Percentiles rank a stretch among this genome's conserved stretches.
phyloP scores from a whole-genome alignment of 2,329 filamentous ascomycete species.

The Teratosphaeria gauchensis region DNA sequence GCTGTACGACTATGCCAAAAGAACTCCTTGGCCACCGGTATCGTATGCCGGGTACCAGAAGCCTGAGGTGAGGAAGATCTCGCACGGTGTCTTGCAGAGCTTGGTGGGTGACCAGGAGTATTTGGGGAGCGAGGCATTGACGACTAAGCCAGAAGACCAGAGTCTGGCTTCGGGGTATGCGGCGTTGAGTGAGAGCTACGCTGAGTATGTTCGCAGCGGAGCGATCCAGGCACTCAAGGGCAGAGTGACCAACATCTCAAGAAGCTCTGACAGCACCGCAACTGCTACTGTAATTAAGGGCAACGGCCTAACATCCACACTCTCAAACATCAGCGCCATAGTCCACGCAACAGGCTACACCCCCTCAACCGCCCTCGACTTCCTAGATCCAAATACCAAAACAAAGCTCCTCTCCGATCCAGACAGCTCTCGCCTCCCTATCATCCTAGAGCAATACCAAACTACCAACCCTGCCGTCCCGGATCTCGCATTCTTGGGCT shows the following conservation, averaged over 20 bases:
- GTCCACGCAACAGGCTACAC: slow-evolving; percentile 70
- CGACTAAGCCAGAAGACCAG: slow-evolving; percentile 7
- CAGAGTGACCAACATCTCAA: slow-evolving; percentile 21
- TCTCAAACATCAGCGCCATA: slow-evolving; percentile 52
- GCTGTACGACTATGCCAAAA: slow-evolving; percentile 59
- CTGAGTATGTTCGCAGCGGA: slow-evolving; percentile 61
- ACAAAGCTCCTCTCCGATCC: slow-evolving; percentile 48
- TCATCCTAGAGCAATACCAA: slow-evolving; percentile 51
- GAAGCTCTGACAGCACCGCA: slow-evolving; percentile 1
- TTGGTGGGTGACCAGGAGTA: slow-evolving; percentile 40
- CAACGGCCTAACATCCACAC: slow-evolving; percentile 23
- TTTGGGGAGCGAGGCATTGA: slow-evolving; percentile 16
- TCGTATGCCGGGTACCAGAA: slow-evolving; percentile 58
- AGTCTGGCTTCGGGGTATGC: slow-evolving; percentile 44
- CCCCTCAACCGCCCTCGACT: slow-evolving; percentile 53
- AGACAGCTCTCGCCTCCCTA: slow-evolving; percentile 45
- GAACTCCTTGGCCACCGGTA: slow-evolving; percentile 47
- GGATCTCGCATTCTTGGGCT: slow-evolving; percentile 67
- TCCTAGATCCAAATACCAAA: slow-evolving; percentile 50
- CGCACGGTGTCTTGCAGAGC: slow-evolving; percentile 17
- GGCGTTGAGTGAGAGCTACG: slow-evolving; percentile 61
- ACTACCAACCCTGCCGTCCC: slow-evolving; percentile 43
- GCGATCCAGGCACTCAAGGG: slow-evolving; percentile 32
- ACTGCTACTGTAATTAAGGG: slow-evolving; percentile 4
- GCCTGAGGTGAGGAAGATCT: slow-evolving; percentile 34